phyloP scores from a whole-genome alignment of 768 basidiomycete species.

The Mycena galopus region DNA sequence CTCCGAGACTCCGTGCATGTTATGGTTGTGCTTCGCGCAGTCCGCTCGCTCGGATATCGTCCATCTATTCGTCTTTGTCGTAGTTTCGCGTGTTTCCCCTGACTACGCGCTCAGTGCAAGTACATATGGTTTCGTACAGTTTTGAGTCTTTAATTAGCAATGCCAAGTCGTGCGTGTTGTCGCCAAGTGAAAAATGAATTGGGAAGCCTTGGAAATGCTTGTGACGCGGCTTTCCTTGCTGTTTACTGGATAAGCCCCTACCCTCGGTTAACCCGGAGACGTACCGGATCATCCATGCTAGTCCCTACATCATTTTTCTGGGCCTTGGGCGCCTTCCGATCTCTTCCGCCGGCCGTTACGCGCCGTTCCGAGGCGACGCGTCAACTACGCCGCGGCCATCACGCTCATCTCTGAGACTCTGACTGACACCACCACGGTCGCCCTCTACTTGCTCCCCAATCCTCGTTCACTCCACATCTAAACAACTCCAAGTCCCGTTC shows the following conservation, averaged over 20 bases:
- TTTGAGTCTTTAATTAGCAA: neutral
- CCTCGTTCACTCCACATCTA: neutral
- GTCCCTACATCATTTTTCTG: too few relatives aligned
- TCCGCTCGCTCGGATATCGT: too few relatives aligned
- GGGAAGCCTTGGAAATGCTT: neutral
- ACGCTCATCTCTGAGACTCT: too few relatives aligned
- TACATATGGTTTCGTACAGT: too few relatives aligned
- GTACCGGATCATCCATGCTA: neutral
- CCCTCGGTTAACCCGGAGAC: neutral
- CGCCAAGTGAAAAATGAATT: neutral
- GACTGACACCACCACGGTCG: too few relatives aligned
- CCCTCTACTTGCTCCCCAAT: neutral
- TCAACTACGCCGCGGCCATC: too few relatives aligned
- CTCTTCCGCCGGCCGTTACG: neutral
- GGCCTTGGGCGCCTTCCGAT: neutral
- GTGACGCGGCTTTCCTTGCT: neutral
- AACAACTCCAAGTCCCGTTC: neutral
- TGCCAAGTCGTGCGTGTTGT: neutral
- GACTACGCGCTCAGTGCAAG: too few relatives aligned
- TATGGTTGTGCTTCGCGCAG: too few relatives aligned
- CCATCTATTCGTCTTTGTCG: too few relatives aligned
- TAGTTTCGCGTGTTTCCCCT: too few relatives aligned
- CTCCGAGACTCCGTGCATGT: too few relatives aligned
- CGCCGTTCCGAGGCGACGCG: too few relatives aligned
- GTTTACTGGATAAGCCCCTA: neutral